Evolutionary conservation across 495 filamentous ascomycete species (phyloP).

Genomic region (Filosporella fistucella): DNA sequence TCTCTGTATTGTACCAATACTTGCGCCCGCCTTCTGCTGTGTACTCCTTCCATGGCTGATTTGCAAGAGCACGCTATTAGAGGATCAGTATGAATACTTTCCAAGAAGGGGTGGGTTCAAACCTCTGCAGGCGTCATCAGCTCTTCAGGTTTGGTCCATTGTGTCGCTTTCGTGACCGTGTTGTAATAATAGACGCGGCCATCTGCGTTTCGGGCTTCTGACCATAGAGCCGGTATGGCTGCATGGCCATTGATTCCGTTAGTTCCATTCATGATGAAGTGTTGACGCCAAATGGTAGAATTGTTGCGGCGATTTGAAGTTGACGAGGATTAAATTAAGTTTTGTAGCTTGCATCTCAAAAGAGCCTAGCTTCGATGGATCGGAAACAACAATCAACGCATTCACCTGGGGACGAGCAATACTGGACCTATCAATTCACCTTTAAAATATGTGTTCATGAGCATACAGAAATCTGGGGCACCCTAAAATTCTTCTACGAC

Average conservation of each 20-base stretch:
- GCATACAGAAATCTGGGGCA: too few relatives aligned
- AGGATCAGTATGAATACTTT: conserved; percentile 6
- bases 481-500: too few relatives aligned
- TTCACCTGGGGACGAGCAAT: too few relatives aligned
- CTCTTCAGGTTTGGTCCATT: conserved; percentile 91
- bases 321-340: too few relatives aligned
- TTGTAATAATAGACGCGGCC: conserved; percentile 96
- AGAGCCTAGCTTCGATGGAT: too few relatives aligned
- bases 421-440: too few relatives aligned
- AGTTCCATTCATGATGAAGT: conserved; percentile 43
- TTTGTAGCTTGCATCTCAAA: too few relatives aligned
- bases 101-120: conserved; percentile 21
- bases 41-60: conserved; percentile 91
- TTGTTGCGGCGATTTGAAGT: too few relatives aligned
- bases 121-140: conserved; percentile 88
- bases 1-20: conserved; percentile 93
- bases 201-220: conserved; percentile 77
- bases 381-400: too few relatives aligned
- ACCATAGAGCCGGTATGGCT: conserved; percentile 60
- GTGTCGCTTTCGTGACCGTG: conserved; percentile 75
- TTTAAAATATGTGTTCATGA: too few relatives aligned
- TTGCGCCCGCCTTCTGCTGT: conserved; percentile 79
- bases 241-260: conserved; percentile 55
- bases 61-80: conserved; percentile 67
- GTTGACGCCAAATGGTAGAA: too few relatives aligned